Base-by-base conservation (phyloP, 148 eudicot species). In the Rhododendron williamsianum region DNA sequence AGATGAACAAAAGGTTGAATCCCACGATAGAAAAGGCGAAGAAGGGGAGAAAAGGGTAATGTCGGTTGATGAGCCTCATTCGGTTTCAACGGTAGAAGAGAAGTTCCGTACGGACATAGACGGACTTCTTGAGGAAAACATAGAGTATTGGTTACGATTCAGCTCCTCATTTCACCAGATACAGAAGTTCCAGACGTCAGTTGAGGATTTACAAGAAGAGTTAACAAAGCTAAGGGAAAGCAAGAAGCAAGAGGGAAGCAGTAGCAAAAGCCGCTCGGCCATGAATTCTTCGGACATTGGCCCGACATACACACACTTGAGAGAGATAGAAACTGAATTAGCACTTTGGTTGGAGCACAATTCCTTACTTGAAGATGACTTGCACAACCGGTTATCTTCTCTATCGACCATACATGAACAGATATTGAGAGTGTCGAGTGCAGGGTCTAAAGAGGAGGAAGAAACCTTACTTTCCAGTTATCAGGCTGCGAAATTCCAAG, bases 101-200 rank as follows among this genome's bases (percentile, higher is more conserved):
- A 89, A 92, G 63, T 85, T 92, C 30, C 90, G 98, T 15, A 90
- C 87, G 45, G 93, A 94, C 76, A 92, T 95, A 35, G 93, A 94
- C 60, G 86, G 86, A 77, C 83, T 95, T 65, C 88, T 92, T 1
- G 95, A 95, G 88, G 92, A 92, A 15, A 94, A 95, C 86, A 90
- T 95, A 71, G 95, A 94, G 72, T 93, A 94, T 80, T 95, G 98
- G 98, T 83, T 95, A 80, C 91, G 94, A 78, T 94, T 94, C 84
- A 95, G 94, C 87, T 90, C 97, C 78, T 89, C 93, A 4, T 90
- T 93, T 88, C 94, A 94, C 84, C 97, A 95, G 84, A 91, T 95
- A 83, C 92, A 93, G 18, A 95, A 92, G 49, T 94, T 94, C 56
- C 94, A 92, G 43, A 90, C 88, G 51, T 89, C 96, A 41, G 87